Evolutionary conservation across 1,284 basidiomycete genomes (phyloP).

Genomic region (Sporisorium exsertum): DNA sequence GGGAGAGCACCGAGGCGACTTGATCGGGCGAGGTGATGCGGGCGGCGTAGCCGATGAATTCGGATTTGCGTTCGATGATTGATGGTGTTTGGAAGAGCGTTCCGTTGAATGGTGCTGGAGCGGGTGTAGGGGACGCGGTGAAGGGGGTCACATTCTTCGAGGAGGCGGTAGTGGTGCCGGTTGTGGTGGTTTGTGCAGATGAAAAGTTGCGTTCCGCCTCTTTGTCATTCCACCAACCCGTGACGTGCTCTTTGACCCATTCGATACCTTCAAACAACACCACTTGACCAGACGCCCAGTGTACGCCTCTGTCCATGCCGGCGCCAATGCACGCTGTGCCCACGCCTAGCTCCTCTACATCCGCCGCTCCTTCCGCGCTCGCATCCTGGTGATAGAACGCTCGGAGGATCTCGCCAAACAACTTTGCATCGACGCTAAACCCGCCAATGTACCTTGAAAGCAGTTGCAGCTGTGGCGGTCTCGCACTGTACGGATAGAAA

Average conservation of each 20-base stretch:
- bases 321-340: slow-evolving; percentile 21
- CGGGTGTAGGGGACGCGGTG: background rate
- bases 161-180: background rate
- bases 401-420: slow-evolving; percentile 64
- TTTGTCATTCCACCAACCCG: slow-evolving; percentile 52
- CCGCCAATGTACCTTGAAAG: slow-evolving; percentile 61
- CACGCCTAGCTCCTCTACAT: slow-evolving; percentile 18
- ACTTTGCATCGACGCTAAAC: slow-evolving; percentile 57
- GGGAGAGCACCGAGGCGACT: slow-evolving; percentile 54
- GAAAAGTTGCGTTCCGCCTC: slow-evolving; percentile 16
- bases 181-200: background rate
- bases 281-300: slow-evolving; percentile 58
- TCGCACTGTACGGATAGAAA: slow-evolving; percentile 48
- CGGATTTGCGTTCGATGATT: slow-evolving; percentile 67
- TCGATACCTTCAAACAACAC: slow-evolving; percentile 69
- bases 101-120: slow-evolving; percentile 12
- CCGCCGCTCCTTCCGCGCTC: background rate
- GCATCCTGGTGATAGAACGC: slow-evolving; percentile 54
- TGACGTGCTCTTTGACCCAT: slow-evolving; percentile 60
- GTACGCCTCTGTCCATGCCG: slow-evolving; percentile 30
- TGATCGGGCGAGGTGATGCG: slow-evolving; percentile 57
- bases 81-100: slow-evolving; percentile 53
- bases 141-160: slow-evolving; percentile 9
- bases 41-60: slow-evolving; percentile 68
- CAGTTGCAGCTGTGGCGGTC: slow-evolving; percentile 66